phyloP scores from a whole-genome alignment of 2,329 filamentous ascomycete species.

The Aspergillus sp. region DNA sequence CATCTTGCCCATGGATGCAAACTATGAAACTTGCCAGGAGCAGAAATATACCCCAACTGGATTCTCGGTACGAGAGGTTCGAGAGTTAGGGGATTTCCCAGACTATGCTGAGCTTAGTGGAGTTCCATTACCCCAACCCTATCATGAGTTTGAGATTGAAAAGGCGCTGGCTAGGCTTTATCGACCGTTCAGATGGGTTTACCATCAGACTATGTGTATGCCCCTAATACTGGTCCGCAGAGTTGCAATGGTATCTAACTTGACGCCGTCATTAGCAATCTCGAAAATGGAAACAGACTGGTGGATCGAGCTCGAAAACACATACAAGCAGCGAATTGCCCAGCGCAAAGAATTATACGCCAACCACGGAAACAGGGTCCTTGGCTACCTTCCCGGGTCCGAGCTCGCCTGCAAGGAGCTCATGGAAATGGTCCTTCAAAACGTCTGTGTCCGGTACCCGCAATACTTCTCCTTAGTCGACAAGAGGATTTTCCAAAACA shows the following conservation, averaged over 20 bases:
- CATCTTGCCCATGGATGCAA: slow-evolving; percentile 35
- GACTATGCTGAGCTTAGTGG: slow-evolving; percentile 70
- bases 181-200: slow-evolving; percentile 73
- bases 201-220: slow-evolving; percentile 89
- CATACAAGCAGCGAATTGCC: slow-evolving; percentile 60
- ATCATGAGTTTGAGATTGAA: slow-evolving; percentile 59
- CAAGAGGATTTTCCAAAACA: slow-evolving; percentile 58
- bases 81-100: slow-evolving; percentile 66
- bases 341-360: slow-evolving; percentile 61
- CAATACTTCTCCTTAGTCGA: slow-evolving; percentile 59
- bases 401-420: slow-evolving; percentile 76
- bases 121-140: slow-evolving; percentile 61
- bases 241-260: no score
- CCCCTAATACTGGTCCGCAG: slow-evolving; percentile 8
- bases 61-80: slow-evolving; percentile 64
- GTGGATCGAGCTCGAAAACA: slow-evolving; percentile 82
- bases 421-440: slow-evolving; percentile 80
- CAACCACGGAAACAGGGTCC: slow-evolving; percentile 56
- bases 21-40: slow-evolving; percentile 32
- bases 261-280: slow-evolving; percentile 48
- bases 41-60: slow-evolving; percentile 57
- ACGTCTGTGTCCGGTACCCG: slow-evolving; percentile 70
- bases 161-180: slow-evolving; percentile 68
- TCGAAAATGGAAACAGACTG: slow-evolving; percentile 73
- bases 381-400: slow-evolving; percentile 64